Percentiles rank a stretch among this genome's conserved stretches.
Conservation (phyloP, 352 stramenopile species). For the Aphanomyces cochlioides region DNA sequence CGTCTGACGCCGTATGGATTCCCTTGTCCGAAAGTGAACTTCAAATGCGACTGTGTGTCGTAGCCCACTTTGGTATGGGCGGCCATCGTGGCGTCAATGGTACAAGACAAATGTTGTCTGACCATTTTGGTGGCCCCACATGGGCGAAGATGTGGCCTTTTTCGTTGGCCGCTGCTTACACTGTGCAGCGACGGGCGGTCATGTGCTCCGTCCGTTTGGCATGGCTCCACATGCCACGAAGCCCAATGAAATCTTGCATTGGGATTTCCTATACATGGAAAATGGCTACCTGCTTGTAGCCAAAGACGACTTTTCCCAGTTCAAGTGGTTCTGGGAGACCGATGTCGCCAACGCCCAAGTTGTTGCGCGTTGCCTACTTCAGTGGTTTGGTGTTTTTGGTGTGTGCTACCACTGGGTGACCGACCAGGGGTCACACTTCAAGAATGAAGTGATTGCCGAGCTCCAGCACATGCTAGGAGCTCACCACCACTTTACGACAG, state of each 20-base stretch:
- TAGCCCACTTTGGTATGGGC: background rate
- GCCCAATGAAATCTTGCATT: slow-evolving; percentile 34
- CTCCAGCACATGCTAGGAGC: slow-evolving; percentile 28
- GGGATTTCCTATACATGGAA: slow-evolving; percentile 34
- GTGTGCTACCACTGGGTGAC: background rate
- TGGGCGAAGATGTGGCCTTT: too few relatives aligned
- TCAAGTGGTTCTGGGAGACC: slow-evolving; percentile 10
- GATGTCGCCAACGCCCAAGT: slow-evolving; percentile 1
- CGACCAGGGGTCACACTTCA: slow-evolving; percentile 35
- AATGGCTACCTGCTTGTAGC: slow-evolving; percentile 18
- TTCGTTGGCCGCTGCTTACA: too few relatives aligned
- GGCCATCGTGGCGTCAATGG: background rate
- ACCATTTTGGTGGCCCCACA: background rate
- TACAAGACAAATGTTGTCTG: background rate
- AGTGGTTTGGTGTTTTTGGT: background rate
- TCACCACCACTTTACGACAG: slow-evolving; percentile 35
- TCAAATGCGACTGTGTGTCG: slow-evolving; percentile 7
- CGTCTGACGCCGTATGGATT: slow-evolving; percentile 1
- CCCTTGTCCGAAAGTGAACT: background rate
- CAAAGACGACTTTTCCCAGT: slow-evolving; percentile 18
- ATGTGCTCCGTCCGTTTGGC: background rate
- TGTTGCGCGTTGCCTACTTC: background rate
- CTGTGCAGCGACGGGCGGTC: background rate
- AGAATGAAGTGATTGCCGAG: slow-evolving; percentile 33
- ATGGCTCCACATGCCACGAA: slow-evolving; percentile 7